These are phyloP conservation scores for Aspergillus clavatus DNA, from an alignment of 2,329 filamentous ascomycete species.

Conservation along the genomic window DNA sequence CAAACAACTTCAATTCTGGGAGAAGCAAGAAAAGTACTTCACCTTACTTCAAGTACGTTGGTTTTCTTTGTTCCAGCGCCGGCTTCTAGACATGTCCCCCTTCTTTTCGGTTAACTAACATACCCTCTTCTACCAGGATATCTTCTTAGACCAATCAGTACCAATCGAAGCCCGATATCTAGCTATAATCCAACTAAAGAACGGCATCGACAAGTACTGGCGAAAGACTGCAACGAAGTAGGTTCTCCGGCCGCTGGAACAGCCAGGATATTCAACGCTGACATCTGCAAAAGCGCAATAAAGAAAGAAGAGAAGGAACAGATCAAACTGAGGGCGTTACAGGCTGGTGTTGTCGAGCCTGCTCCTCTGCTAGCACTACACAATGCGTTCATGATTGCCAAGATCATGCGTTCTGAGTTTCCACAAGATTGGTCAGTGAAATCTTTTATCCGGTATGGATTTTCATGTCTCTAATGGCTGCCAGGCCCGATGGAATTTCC, in stretches of 20 bases:
- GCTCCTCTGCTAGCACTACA: conserved; percentile 74
- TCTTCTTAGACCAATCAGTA: conserved; percentile 74
- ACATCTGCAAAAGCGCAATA: conserved; percentile 47
- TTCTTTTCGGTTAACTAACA: background rate
- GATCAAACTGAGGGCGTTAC: conserved; percentile 70
- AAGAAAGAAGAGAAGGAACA: conserved; percentile 65
- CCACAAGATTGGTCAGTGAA: conserved; percentile 68
- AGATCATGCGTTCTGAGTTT: conserved; percentile 84
- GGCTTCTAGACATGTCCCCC: background rate
- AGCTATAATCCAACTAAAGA: conserved; percentile 90
- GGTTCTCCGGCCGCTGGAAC: conserved; percentile 4
- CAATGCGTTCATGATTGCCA: conserved; percentile 81
- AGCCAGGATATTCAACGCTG: conserved; percentile 10
- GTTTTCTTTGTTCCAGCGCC: too few relatives aligned
- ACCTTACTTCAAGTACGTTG: conserved; percentile 61
- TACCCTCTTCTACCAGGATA: conserved; percentile 49
- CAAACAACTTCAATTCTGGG: conserved; percentile 69
- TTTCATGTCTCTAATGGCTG: conserved; percentile 7
- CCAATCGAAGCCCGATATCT: conserved; percentile 78
- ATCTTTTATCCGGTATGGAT: background rate
- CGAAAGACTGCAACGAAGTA: conserved; percentile 69
- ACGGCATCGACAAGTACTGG: conserved; percentile 95
- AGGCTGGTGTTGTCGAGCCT: conserved; percentile 71
- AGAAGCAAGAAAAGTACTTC: conserved; percentile 62
- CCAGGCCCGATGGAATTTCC: conserved; percentile 46